Conservation (phyloP, 768 basidiomycete genomes). For the Macrolepiota dolichaula region DNA sequence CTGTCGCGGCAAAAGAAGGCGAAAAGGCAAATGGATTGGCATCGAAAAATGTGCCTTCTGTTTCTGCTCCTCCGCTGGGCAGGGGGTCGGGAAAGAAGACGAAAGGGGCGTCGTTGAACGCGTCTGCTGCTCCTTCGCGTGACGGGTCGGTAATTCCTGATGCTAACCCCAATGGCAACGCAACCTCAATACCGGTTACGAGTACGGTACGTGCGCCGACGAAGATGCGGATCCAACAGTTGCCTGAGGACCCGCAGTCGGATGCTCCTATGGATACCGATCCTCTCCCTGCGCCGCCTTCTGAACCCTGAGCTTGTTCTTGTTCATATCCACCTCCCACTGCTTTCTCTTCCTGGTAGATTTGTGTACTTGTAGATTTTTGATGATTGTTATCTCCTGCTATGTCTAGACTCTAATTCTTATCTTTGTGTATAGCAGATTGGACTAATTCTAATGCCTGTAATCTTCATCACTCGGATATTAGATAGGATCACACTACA, state of each 20-base stretch:
- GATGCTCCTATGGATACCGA: conserved; percentile 33
- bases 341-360: neutral
- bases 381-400: neutral
- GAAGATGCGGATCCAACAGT: conserved; percentile 64
- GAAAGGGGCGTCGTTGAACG: conserved; percentile 32
- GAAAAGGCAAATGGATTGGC: conserved; percentile 24
- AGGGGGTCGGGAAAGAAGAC: conserved; percentile 39
- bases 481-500: neutral
- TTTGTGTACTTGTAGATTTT: neutral
- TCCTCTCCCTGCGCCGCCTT: conserved; percentile 18
- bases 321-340: neutral
- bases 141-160: conserved; percentile 53
- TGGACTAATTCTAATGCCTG: neutral
- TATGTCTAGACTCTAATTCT: neutral
- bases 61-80: conserved; percentile 42
- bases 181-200: conserved; percentile 22
- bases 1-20: conserved; percentile 30
- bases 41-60: conserved; percentile 36
- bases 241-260: conserved; percentile 51
- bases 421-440: conserved; percentile 2
- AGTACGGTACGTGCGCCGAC: conserved; percentile 48
- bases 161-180: conserved; percentile 45
- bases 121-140: conserved; percentile 54
- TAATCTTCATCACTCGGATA: neutral
- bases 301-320: conserved; percentile 2